A percentile compares a stretch with the other conserved stretches of the same genome.
Conservation (phyloP, 352 stramenopile species). For the Globisporangium nunn region DNA sequence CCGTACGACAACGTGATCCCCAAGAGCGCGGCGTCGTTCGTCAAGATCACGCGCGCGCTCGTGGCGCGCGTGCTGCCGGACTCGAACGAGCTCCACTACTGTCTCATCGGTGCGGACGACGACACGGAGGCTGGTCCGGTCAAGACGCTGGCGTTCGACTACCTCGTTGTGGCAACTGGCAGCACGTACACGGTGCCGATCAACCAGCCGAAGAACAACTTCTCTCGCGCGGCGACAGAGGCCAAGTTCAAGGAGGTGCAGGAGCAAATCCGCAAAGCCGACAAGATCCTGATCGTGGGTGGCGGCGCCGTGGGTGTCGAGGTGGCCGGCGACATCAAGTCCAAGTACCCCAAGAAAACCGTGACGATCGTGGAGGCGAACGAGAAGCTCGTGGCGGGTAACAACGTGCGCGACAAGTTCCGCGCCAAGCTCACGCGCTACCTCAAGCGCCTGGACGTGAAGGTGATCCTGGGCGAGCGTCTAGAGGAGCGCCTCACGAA, state of each 20-base stretch:
- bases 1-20: conserved; percentile 44
- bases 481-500: conserved; percentile 29
- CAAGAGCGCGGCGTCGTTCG: conserved; percentile 21
- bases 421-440: conserved; percentile 28
- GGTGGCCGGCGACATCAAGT: conserved; percentile 38
- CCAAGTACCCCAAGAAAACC: conserved; percentile 37
- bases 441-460: conserved; percentile 37
- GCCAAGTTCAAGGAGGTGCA: conserved; percentile 21
- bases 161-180: conserved; percentile 50
- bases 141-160: conserved; percentile 44
- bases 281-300: conserved; percentile 45
- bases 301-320: conserved; percentile 49
- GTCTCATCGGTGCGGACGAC: conserved; percentile 24
- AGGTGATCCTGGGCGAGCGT: conserved; percentile 48
- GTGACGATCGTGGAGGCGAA: conserved; percentile 43
- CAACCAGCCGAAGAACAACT: conserved; percentile 31
- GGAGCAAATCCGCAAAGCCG: conserved; percentile 26
- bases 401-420: conserved; percentile 46
- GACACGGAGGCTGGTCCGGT: conserved; percentile 18
- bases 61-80: conserved; percentile 31
- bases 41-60: too few relatives aligned
- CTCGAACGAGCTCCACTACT: conserved; percentile 28
- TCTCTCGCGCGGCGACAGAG: conserved; percentile 15
- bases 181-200: conserved; percentile 55
- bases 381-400: conserved; percentile 20